phyloP scores from a whole-genome alignment of 2,329 filamentous ascomycete genomes.

The Fusarium foetens region DNA sequence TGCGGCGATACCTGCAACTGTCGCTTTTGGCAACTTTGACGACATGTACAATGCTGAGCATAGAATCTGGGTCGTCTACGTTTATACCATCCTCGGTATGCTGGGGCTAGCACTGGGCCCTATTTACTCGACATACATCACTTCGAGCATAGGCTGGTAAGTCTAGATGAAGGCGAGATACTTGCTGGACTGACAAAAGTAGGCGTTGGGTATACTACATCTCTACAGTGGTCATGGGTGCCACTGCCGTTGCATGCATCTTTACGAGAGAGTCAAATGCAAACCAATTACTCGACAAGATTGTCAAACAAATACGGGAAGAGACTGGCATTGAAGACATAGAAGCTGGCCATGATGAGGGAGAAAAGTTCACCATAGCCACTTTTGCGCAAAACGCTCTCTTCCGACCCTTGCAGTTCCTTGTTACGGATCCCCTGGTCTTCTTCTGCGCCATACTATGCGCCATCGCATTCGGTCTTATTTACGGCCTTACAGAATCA shows the following conservation, averaged over 20 bases:
- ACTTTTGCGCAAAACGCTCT: background rate
- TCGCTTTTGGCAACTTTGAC: background rate
- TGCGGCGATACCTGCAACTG: background rate
- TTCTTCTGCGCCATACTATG: slow-evolving; percentile 8
- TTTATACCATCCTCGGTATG: slow-evolving; percentile 12
- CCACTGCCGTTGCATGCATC: background rate
- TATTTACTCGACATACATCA: slow-evolving; percentile 5
- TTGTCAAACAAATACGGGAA: background rate
- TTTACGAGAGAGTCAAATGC: slow-evolving; percentile 13
- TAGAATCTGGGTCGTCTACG: slow-evolving; percentile 15
- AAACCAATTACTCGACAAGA: background rate
- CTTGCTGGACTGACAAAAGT: rapidly evolving
- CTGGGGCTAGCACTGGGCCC: background rate
- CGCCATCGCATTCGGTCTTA: slow-evolving; percentile 13
- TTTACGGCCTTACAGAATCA: slow-evolving; percentile 17
- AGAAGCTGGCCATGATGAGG: background rate
- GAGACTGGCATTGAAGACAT: background rate
- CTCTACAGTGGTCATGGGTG: background rate
- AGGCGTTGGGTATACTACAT: slow-evolving; percentile 22
- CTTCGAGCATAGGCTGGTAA: slow-evolving; percentile 10
- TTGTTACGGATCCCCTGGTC: slow-evolving; percentile 1
- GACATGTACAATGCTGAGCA: background rate
- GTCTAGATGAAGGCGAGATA: rapidly evolving
- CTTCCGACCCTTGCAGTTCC: slow-evolving; percentile 12
- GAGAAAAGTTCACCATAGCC: background rate